These are phyloP conservation scores for Thraustotheca clavata DNA, from an alignment of 352 stramenopile genomes.

Conservation along the genomic window DNA sequence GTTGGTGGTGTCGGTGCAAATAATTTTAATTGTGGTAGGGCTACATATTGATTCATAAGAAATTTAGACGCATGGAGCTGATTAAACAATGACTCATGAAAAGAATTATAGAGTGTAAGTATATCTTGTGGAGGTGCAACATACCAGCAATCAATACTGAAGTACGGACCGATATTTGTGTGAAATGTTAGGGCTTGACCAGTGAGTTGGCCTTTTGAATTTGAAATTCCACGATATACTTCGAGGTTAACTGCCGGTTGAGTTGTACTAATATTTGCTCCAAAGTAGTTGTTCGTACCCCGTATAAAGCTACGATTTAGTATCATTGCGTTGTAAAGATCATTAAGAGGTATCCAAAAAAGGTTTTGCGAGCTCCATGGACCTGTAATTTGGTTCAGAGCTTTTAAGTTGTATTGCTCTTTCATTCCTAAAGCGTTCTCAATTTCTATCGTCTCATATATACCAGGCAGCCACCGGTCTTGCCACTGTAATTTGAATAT, in stretches of 20 bases:
- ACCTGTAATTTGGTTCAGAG: background rate
- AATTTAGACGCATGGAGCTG: background rate
- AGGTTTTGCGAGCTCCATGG: background rate
- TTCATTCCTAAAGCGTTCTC: slow-evolving; percentile 4
- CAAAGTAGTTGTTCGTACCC: background rate
- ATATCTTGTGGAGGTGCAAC: background rate
- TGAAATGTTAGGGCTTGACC: background rate
- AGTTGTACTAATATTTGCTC: background rate
- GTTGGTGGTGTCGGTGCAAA: background rate
- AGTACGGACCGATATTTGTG: background rate
- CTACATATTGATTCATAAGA: background rate
- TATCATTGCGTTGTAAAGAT: slow-evolving; percentile 1
- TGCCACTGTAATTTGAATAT: slow-evolving; percentile 10
- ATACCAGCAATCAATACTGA: background rate
- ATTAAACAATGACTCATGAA: background rate
- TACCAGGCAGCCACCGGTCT: background rate
- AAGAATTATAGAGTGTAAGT: background rate
- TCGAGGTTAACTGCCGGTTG: background rate
- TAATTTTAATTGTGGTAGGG: background rate
- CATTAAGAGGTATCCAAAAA: background rate
- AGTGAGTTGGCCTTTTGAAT: background rate
- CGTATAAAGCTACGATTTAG: slow-evolving; percentile 4
- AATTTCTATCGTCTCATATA: background rate
- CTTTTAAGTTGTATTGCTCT: background rate
- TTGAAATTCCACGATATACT: background rate